phyloP scores from a whole-genome alignment of 306 rosid species.

The Arachis stenosperma region DNA sequence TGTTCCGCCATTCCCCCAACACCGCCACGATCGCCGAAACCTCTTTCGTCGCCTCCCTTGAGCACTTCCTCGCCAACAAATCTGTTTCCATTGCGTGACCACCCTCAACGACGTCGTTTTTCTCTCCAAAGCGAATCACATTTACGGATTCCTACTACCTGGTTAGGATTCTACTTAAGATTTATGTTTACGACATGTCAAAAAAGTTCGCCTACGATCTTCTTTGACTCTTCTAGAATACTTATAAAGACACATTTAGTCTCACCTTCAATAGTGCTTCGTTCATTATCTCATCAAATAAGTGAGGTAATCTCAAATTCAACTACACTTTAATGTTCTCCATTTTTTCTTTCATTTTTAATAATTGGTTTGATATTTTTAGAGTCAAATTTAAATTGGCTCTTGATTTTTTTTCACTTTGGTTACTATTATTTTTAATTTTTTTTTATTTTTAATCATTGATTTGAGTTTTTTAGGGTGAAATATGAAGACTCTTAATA shows the following conservation, averaged over 20 bases:
- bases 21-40: constrained; percentile 44
- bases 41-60: constrained; percentile 64
- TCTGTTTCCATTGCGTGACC: constrained; percentile 9
- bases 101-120: constrained; percentile 53
- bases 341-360: background rate
- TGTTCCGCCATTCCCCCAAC: background rate
- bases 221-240: constrained; percentile 62
- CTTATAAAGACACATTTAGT: constrained; percentile 70
- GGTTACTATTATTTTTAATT: too few species aligned
- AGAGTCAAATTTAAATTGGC: too few species aligned
- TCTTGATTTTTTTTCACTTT: too few species aligned
- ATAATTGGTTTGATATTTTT: too few species aligned
- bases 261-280: constrained; percentile 97
- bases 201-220: constrained; percentile 78
- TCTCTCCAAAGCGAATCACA: constrained; percentile 35
- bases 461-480: too few species aligned
- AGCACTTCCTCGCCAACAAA: constrained; percentile 58
- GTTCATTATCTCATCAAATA: constrained; percentile 92
- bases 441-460: too few species aligned
- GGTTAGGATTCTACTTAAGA: constrained; percentile 53
- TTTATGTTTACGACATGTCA: constrained; percentile 91
- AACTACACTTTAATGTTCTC: background rate
- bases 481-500: too few species aligned
- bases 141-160: constrained; percentile 63
- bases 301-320: constrained; percentile 39